A percentile compares a stretch with the other conserved stretches of the same genome.
Conservation (phyloP, 805 yeast genomes). For the Yamadazyma sp. region DNA sequence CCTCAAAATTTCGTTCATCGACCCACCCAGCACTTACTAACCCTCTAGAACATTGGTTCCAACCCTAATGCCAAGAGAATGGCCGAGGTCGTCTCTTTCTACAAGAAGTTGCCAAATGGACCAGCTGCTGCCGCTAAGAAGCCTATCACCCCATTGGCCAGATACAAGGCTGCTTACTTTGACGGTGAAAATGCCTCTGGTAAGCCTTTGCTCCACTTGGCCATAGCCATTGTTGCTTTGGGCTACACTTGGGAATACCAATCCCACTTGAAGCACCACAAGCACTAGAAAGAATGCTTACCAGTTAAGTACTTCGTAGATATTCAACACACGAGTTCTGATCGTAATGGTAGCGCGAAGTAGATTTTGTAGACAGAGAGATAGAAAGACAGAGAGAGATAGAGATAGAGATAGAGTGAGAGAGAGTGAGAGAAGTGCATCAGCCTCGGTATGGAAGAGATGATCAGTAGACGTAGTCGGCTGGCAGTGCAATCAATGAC, state of each 20-base stretch:
- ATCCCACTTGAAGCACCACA: slow-evolving; percentile 67
- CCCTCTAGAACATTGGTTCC: slow-evolving; percentile 77
- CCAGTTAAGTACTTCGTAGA: slow-evolving; percentile 1
- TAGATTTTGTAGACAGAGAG: too few relatives aligned
- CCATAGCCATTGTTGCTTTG: slow-evolving; percentile 61
- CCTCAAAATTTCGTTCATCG: too few relatives aligned
- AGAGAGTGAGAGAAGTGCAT: too few relatives aligned
- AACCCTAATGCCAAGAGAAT: slow-evolving; percentile 97
- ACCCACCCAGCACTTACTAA: slow-evolving; percentile 22
- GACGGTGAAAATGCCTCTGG: slow-evolving; percentile 83
- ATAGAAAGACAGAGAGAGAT: too few relatives aligned
- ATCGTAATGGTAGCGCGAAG: too few relatives aligned
- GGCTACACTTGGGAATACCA: slow-evolving; percentile 94
- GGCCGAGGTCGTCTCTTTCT: slow-evolving; percentile 91
- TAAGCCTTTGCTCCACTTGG: slow-evolving; percentile 77
- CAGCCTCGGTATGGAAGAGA: too few relatives aligned
- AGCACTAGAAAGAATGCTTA: slow-evolving; percentile 19
- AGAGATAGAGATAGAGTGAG: too few relatives aligned
- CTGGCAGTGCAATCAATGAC: too few relatives aligned
- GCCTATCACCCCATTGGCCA: slow-evolving; percentile 61
- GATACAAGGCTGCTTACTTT: slow-evolving; percentile 83
- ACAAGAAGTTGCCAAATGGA: slow-evolving; percentile 95
- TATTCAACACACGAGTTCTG: background rate
- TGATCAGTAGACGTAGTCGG: too few relatives aligned
- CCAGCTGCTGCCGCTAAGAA: slow-evolving; percentile 75